Evolutionary conservation across 139 green algal species (phyloP), one percentile per base, ranked within the genome.

Genomic region (Gonium pectorale): DNA sequence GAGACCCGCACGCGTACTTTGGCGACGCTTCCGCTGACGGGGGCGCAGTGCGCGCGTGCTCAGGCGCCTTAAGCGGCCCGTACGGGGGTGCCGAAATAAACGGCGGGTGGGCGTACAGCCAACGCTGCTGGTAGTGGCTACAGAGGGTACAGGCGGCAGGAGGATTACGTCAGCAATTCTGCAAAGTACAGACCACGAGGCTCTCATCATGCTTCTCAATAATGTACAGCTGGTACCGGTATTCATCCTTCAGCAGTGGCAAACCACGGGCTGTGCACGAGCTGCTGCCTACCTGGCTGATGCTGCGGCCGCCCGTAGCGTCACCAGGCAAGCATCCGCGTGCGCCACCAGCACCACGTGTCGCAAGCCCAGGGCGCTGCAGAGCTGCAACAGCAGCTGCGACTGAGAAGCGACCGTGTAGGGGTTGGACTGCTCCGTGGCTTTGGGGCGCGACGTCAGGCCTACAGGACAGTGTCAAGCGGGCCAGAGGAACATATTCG

Each of bases 281-380:
- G n/a, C n/a, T n/a, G n/a, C n/a, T n/a, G n/a, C 64, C 7, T 38
- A 73, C 69, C 72, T 80, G 21, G 79, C 80, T 6, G 93, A 87
- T 17, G 81, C 40, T 26, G 86, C 86, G 11, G 91, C 86, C 2
- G 93, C 89, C 70, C 94, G 73, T 27, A 96, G 80, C 0, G 93
- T 90, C 3, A 96, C 64, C 40, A 96, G 67, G 70, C 93, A 95
- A 22, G 92, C 95, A 71, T 97, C 94, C 31, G 84, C 90, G 67
- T 96, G 93, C 19, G 89, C 94, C 1, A 91, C 88, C 7, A 97
- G 67, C 56, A 97, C 43, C 46, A 90, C 74, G 49, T 78, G 56
- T 35, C 60, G 44, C n/a, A 96, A 24, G 7, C 90, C 85, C 51
- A 96, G 79, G 26, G 44, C 59, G 2, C 22, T 17, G 40, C 83